Base-by-base conservation (phyloP, 2,329 filamentous ascomycete species). In the Geoglossum cookeanum region DNA sequence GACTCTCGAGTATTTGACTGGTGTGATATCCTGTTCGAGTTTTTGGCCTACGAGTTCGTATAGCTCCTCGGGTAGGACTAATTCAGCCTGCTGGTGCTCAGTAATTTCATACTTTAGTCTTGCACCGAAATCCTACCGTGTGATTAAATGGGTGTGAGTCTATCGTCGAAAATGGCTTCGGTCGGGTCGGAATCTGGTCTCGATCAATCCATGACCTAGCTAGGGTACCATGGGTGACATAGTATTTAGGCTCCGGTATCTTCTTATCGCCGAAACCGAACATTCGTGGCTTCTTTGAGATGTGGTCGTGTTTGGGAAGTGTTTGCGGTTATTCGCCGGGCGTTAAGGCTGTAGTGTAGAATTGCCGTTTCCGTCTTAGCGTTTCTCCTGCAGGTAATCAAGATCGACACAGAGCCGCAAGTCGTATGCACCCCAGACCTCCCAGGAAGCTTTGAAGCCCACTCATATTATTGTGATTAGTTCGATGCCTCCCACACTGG, bases 91-190 rank as follows among this genome's bases (percentile, higher is more conserved):
- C 3, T 42, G 45, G 4, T 42, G 44, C 33, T 52, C 11, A 55
- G 47, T 15, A 33, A 4, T 52, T 37, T n/a, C 29, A n/a, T 1
- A 45, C 6, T n/a, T 39, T 29, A 13, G 29, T 57, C 45, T 13
- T 22, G 49, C 39, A 33, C n/a, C 15, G 32, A 29, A 56, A 44
- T 59, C 65, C 57, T 67, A 83, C 84, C 64, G 80, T 84, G 65
- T 91, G 83, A 29, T 83, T 73, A 65, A 85, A 88, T 42, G 76
- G 75, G 55, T 85, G 80, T 1, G 74, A 71, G 29, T 78, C 68
- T 60, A 95, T 77, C 0, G 80, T 75, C 0, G 79, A 76, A 75
- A 91, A 95, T 2, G 88, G 90, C 63, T 85, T 82, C 64, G 80
- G 83, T 65, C 85, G 90, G 4, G 72, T 74, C 1, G 88, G 84